Evolutionary conservation across 2,329 filamentous ascomycete genomes (phyloP).

Genomic region (Xylariaceae sp.): DNA sequence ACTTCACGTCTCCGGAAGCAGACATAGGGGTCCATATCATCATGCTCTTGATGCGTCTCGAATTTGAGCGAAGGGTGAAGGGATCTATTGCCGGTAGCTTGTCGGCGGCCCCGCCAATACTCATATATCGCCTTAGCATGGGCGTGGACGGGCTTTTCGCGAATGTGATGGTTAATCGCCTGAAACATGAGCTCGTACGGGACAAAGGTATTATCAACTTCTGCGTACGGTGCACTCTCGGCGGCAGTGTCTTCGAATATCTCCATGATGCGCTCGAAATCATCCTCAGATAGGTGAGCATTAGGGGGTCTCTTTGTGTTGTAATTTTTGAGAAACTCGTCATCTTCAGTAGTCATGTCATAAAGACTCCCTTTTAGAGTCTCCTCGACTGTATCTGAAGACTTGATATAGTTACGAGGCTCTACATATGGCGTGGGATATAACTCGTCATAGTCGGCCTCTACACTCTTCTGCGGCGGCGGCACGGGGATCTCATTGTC

Average conservation of each 20-base stretch:
- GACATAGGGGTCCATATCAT: constrained; percentile 96
- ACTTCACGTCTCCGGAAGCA: constrained; percentile 97
- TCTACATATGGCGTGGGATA: constrained; percentile 82
- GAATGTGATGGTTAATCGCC: constrained; percentile 62
- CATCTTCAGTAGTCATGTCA: constrained; percentile 93
- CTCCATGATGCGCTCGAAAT: constrained; percentile 93
- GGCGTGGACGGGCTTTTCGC: constrained; percentile 55
- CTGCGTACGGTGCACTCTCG: constrained; percentile 84
- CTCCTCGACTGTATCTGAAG: constrained; percentile 97
- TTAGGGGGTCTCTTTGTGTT: constrained; percentile 75
- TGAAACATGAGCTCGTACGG: constrained; percentile 78
- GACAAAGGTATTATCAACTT: constrained; percentile 86
- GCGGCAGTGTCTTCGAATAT: constrained; percentile 90
- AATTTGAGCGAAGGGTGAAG: constrained; percentile 87
- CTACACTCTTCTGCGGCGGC: constrained; percentile 64
- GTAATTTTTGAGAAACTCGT: constrained; percentile 80
- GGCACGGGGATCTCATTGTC: constrained; percentile 71
- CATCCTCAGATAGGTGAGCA: constrained; percentile 80
- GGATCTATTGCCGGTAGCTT: constrained; percentile 70
- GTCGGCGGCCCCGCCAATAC: constrained; percentile 81
- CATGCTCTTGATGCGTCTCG: constrained; percentile 90
- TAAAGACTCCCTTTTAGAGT: constrained; percentile 82
- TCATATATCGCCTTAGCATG: constrained; percentile 83
- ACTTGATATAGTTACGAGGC: constrained; percentile 93
- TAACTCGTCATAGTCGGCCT: constrained; percentile 85